These are phyloP conservation scores for Colletotrichum sp. DNA, from an alignment of 2,329 filamentous ascomycete species.

Conservation along the genomic window DNA sequence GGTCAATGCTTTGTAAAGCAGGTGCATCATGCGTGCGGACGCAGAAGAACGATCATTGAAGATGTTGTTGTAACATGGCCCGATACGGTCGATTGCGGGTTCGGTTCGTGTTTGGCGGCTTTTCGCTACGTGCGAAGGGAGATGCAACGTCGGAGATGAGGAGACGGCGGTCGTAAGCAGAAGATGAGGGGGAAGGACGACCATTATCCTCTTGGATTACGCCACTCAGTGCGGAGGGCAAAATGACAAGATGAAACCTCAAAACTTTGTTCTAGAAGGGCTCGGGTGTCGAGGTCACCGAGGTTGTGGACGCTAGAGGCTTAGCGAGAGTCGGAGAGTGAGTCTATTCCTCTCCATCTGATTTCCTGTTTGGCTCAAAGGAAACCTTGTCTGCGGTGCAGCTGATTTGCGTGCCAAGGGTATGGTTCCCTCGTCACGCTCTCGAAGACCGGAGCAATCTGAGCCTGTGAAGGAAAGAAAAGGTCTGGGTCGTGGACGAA, in stretches of 20 bases:
- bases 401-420: neutral
- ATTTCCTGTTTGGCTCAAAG: neutral
- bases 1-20: neutral
- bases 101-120: neutral
- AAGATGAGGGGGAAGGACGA: neutral
- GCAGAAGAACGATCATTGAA: neutral
- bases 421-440: neutral
- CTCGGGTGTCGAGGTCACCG: neutral
- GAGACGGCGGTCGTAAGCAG: accelerated
- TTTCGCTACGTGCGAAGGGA: neutral
- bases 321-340: neutral
- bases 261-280: conserved; percentile 3
- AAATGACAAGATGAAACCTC: neutral
- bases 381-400: neutral
- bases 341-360: neutral
- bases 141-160: neutral
- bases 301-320: neutral
- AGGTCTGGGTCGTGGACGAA: neutral
- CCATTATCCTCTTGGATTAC: neutral
- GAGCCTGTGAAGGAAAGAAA: neutral
- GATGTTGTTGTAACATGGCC: neutral
- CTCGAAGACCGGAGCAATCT: neutral
- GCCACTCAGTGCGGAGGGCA: neutral
- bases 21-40: conserved; percentile 8
- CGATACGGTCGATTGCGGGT: neutral